phyloP scores from a whole-genome alignment of 1,139 yeast genomes.

The Protomyces inundatus region DNA sequence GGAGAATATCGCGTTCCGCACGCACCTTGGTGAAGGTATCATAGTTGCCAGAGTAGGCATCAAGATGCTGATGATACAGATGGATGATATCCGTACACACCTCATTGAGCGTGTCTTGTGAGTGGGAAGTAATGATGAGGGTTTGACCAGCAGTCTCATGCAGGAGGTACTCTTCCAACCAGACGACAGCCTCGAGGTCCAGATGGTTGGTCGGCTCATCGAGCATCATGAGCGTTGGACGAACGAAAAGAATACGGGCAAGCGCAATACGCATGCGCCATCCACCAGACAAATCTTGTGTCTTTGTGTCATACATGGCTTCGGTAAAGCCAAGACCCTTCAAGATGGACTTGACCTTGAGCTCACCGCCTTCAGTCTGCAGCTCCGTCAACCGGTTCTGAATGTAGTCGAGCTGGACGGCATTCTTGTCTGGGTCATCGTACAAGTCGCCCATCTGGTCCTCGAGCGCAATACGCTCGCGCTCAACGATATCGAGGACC shows the following conservation, averaged over 20 bases:
- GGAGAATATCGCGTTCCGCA: conserved; percentile 88
- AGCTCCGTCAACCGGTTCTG: conserved; percentile 28
- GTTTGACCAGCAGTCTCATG: conserved; percentile 30
- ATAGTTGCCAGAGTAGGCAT: conserved; percentile 93
- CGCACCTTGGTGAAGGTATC: conserved; percentile 95
- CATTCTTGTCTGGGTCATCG: conserved; percentile 31
- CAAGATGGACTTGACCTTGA: conserved; percentile 58
- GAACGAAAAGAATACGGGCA: conserved; percentile 76
- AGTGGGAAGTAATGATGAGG: conserved; percentile 90
- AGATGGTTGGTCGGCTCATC: conserved; percentile 99
- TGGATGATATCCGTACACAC: conserved; percentile 97
- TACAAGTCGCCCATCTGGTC: conserved; percentile 73
- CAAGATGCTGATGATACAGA: conserved; percentile 71
- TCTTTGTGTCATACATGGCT: conserved; percentile 75
- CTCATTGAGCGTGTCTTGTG: conserved; percentile 98
- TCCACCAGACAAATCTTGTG: conserved; percentile 99
- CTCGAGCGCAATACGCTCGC: conserved; percentile 85
- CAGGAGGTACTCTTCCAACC: conserved; percentile 97
- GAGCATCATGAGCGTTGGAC: conserved; percentile 76
- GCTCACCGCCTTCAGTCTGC: conserved; percentile 28
- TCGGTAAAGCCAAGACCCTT: conserved; percentile 96
- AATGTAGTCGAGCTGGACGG: conserved; percentile 28
- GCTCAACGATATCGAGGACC: conserved; percentile 95
- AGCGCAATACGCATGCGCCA: conserved; percentile 91
- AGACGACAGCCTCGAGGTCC: conserved; percentile 99